Evolutionary conservation across 2,329 filamentous ascomycete genomes (phyloP), one percentile per base, ranked within the genome.

Genomic region (Fusarium sp.): DNA sequence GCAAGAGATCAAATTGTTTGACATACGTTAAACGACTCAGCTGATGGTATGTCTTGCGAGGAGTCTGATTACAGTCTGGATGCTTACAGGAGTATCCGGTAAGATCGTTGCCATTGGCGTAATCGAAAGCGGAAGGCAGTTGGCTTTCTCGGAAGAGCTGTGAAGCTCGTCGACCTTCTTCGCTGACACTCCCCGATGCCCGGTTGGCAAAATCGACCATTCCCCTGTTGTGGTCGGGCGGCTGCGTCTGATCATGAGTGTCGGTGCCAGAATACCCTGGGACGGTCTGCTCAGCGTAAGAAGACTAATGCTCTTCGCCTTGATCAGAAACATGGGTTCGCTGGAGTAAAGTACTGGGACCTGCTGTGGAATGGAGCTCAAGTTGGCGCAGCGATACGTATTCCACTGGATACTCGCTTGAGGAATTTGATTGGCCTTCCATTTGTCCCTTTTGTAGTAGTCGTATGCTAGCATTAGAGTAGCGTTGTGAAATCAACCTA

Each of bases 291-390:
- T 36, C 13, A 37, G 46, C 46, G 36, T 36, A 31, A 31, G 48
- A 23, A 51, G 48, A 41, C 48, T 51, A 51, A 51, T 51, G 48
- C 48, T 21, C 48, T 25, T 6, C 48, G 48, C 36, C 21, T 41
- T 51, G 35, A 51, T 51, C 48, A 51, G 48, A 31, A 11, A 8
- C 7, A n/a, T 51, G 11, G 36, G 25, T 14, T 2, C 2, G 14
- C 23, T 21, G 5, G 48, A 13, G 36, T 50, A 20, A 23, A 20
- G 35, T 15, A n/a, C 13, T 2, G 11, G 36, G 9, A 11, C 40
- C 11, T 2, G 25, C 3, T 11, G 21, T 21, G 18, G 15, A 18
- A 21, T 40, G 14, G 36, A 40, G 47, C 25, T 50, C 47, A 4
- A 50, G 35, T n/a, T 50, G 23, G 18, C 18, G 36, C 25, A 50